These are phyloP conservation scores for Mortierella claussenii DNA, from an alignment of 192 early-diverging fungal genomes.

Conservation along the genomic window DNA sequence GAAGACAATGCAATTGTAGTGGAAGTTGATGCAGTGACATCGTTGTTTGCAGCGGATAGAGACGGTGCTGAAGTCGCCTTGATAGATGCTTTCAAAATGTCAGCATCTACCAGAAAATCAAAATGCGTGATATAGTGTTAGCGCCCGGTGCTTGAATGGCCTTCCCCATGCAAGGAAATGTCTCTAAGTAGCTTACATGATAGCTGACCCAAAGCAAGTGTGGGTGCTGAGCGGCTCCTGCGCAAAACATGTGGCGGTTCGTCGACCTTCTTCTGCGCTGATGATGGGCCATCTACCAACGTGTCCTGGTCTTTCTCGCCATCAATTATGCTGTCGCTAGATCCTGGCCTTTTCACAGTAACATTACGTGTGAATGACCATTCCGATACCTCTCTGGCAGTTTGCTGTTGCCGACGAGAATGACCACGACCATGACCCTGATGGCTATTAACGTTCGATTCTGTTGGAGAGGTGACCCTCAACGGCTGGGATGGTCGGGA, in stretches of 20 bases:
- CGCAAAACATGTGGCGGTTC: slow-evolving; percentile 24
- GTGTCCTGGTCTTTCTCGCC: slow-evolving; percentile 17
- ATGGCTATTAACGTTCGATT: slow-evolving; percentile 5
- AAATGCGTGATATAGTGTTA: too few species aligned
- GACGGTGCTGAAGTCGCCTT: slow-evolving; percentile 32
- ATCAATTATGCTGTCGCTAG: not conserved
- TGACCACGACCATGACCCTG: slow-evolving; percentile 14
- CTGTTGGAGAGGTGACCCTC: too few species aligned
- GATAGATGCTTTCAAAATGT: slow-evolving; percentile 41
- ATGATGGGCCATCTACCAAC: too few species aligned
- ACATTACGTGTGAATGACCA: too few species aligned
- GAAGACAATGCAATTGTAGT: slow-evolving; percentile 3
- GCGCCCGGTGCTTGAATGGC: too few species aligned
- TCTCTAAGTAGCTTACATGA: slow-evolving; percentile 40
- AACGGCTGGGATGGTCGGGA: not conserved
- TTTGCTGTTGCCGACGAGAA: not conserved
- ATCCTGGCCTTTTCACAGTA: too few species aligned
- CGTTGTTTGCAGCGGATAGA: not conserved
- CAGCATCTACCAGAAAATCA: slow-evolving; percentile 49
- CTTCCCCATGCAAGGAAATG: too few species aligned
- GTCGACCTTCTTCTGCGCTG: too few species aligned
- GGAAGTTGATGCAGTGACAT: not conserved
- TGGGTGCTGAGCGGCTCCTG: slow-evolving; percentile 40
- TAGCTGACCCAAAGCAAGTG: slow-evolving; percentile 28
- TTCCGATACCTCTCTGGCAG: too few species aligned